These are phyloP conservation scores for Smithsoniella earleae DNA, from an alignment of 163 green algal genomes.

Conservation along the genomic window DNA sequence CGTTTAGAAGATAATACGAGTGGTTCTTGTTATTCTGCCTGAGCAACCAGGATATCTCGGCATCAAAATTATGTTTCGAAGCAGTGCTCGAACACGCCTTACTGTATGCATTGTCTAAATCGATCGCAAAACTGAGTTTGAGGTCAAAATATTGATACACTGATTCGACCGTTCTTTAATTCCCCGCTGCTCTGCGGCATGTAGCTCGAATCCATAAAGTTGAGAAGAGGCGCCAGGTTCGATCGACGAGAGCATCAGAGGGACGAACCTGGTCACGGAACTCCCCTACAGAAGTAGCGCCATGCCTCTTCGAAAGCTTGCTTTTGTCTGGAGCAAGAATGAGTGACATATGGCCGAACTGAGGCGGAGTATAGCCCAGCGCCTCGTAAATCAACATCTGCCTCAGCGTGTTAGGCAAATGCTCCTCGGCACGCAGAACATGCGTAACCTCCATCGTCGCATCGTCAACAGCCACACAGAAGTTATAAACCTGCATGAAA, in stretches of 20 bases:
- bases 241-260: background rate
- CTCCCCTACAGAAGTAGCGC: slow-evolving; percentile 80
- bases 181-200: too few species aligned
- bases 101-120: too few species aligned
- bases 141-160: too few species aligned
- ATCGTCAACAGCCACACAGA: slow-evolving; percentile 98
- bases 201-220: too few species aligned
- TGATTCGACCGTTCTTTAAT: too few species aligned
- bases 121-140: too few species aligned
- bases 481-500: slow-evolving; percentile 85
- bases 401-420: slow-evolving; percentile 56
- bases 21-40: too few species aligned
- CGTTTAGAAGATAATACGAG: too few species aligned
- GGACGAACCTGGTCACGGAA: slow-evolving; percentile 63
- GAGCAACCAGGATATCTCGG: too few species aligned
- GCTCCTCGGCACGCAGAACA: slow-evolving; percentile 96
- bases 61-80: too few species aligned
- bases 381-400: slow-evolving; percentile 94
- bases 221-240: too few species aligned
- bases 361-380: slow-evolving; percentile 65
- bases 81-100: too few species aligned
- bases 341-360: slow-evolving; percentile 90
- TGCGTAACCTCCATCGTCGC: slow-evolving; percentile 93
- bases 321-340: slow-evolving; percentile 94
- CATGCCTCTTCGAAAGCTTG: slow-evolving; percentile 95